Conservation (phyloP, 441 rosid genomes). For the Biscutella laevigata region DNA sequence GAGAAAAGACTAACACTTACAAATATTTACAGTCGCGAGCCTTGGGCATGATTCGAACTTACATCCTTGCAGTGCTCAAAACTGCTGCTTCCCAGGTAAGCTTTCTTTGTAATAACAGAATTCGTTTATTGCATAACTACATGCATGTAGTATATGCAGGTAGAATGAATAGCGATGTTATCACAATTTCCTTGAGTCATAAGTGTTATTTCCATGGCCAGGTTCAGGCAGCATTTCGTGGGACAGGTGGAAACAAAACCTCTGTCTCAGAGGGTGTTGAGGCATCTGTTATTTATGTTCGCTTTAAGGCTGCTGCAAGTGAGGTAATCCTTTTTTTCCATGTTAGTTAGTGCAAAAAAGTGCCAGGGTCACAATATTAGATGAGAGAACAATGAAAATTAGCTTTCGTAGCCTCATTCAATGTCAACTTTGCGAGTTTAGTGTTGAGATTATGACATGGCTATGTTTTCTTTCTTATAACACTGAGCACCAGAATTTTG, state of each 20-base stretch:
- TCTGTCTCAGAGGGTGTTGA: conserved; percentile 91
- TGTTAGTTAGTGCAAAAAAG: conserved; percentile 1
- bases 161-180: neutral
- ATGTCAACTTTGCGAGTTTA: neutral
- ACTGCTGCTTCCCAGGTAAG: conserved; percentile 83
- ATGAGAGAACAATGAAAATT: neutral
- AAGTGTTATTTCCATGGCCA: conserved; percentile 29
- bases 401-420: neutral
- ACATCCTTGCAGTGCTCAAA: conserved; percentile 80
- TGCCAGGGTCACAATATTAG: neutral
- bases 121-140: neutral
- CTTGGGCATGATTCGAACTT: conserved; percentile 83
- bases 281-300: conserved; percentile 87
- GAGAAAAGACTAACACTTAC: conserved; percentile 17
- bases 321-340: conserved; percentile 44
- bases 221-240: conserved; percentile 81
- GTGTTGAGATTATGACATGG: neutral
- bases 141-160: neutral
- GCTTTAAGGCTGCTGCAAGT: conserved; percentile 92
- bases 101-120: conserved; percentile 13
- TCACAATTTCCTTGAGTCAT: conserved; percentile 17
- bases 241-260: conserved; percentile 54
- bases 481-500: conserved; percentile 1
- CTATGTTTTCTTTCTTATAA: neutral
- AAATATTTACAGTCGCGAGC: conserved; percentile 77